These are phyloP conservation scores for Pythium pectinolyticum DNA, from an alignment of 352 stramenopile species.

Conservation along the genomic window DNA sequence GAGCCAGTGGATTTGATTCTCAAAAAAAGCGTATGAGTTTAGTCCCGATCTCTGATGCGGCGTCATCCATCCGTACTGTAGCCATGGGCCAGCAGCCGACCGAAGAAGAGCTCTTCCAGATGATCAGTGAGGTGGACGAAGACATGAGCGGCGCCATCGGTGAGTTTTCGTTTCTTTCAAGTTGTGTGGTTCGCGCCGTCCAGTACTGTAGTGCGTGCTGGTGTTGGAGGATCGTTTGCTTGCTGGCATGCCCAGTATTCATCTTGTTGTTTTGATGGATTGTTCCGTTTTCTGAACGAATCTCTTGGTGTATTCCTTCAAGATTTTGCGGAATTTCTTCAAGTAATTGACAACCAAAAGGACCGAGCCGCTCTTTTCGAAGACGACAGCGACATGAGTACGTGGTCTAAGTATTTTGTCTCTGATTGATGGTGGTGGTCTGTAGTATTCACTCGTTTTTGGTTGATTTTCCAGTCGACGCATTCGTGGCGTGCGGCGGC, in stretches of 20 bases:
- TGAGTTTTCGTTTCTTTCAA: constrained; percentile 13
- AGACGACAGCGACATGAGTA: constrained; percentile 96
- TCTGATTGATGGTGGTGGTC: background rate
- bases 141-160: constrained; percentile 95
- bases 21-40: no score
- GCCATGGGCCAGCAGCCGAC: constrained; percentile 97
- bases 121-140: constrained; percentile 91
- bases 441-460: background rate
- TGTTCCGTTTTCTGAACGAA: background rate
- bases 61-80: no score
- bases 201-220: no score
- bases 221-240: no score
- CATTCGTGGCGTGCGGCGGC: constrained; percentile 96
- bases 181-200: background rate
- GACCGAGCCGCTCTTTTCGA: constrained; percentile 94
- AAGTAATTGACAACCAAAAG: constrained; percentile 98
- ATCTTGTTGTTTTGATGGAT: no score
- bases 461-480: constrained; percentile 75
- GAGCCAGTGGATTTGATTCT: no score
- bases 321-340: constrained; percentile 98
- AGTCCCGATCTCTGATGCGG: no score
- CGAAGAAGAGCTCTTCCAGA: constrained; percentile 97
- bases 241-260: no score
- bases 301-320: no score
- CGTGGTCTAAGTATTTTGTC: constrained; percentile 9